A percentile compares a stretch with the other conserved stretches of the same genome.
Conservation (phyloP, 345 rosid genomes). For the Laguncularia racemosa region DNA sequence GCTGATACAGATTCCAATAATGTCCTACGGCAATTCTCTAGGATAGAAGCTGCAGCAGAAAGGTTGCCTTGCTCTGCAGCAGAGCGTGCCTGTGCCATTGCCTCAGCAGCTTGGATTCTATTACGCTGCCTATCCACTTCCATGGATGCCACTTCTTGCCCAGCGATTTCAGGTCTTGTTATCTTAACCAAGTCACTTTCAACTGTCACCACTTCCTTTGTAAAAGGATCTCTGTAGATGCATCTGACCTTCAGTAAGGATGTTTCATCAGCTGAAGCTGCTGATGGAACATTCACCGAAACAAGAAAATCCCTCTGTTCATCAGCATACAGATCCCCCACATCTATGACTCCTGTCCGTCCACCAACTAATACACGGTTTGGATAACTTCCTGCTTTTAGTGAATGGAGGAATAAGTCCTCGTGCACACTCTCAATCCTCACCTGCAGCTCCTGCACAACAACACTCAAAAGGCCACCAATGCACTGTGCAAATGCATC, state of each 20-base stretch:
- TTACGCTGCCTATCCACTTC: slow-evolving; percentile 97
- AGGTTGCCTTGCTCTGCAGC: slow-evolving; percentile 83
- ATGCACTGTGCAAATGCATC: slow-evolving; percentile 99
- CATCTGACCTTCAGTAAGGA: slow-evolving; percentile 68
- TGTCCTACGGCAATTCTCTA: slow-evolving; percentile 47
- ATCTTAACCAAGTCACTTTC: slow-evolving; percentile 51
- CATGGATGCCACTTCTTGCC: slow-evolving; percentile 43
- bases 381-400: slow-evolving; percentile 77
- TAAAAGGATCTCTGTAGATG: slow-evolving; percentile 64
- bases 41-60: slow-evolving; percentile 53
- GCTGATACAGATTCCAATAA: slow-evolving; percentile 61
- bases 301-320: slow-evolving; percentile 90
- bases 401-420: slow-evolving; percentile 39
- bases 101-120: slow-evolving; percentile 84
- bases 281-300: slow-evolving; percentile 63
- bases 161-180: slow-evolving; percentile 46
- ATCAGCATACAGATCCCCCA: slow-evolving; percentile 92
- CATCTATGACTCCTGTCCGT: slow-evolving; percentile 46
- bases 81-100: slow-evolving; percentile 68
- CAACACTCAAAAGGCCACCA: slow-evolving; percentile 94
- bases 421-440: slow-evolving; percentile 48
- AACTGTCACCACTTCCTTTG: slow-evolving; percentile 45
- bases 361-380: slow-evolving; percentile 40
- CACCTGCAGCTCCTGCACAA: slow-evolving; percentile 77
- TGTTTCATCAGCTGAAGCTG: slow-evolving; percentile 33